Conservation (phyloP, 2,329 filamentous ascomycete species). For the Microcera coccophila region DNA sequence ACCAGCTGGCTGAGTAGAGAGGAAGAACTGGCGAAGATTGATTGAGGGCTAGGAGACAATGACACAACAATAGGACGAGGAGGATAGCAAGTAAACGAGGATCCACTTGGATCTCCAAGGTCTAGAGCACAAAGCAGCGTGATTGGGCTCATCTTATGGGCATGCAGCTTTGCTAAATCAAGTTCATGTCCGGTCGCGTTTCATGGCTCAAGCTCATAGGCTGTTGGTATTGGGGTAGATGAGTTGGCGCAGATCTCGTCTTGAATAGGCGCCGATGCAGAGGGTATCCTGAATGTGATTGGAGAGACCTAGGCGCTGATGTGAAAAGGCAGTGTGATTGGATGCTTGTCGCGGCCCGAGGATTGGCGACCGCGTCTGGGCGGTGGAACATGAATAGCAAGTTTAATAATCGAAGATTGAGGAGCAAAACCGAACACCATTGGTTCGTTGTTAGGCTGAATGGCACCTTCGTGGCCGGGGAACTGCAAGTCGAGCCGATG, state of each 20-base stretch:
- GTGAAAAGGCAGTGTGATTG: slow-evolving; percentile 23
- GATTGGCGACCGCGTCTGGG: slow-evolving; percentile 25
- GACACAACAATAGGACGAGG: slow-evolving; percentile 7
- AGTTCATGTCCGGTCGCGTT: slow-evolving; percentile 17
- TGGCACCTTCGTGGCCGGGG: neutral
- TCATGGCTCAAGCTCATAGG: slow-evolving; percentile 21
- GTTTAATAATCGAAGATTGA: neutral
- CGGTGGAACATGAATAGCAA: slow-evolving; percentile 10
- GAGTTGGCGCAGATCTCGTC: slow-evolving; percentile 26
- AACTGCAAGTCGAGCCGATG: neutral
- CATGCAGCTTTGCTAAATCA: slow-evolving; percentile 27
- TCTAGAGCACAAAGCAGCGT: slow-evolving; percentile 17
- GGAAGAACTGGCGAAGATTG: slow-evolving; percentile 6
- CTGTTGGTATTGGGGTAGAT: slow-evolving; percentile 18
- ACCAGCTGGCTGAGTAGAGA: neutral
- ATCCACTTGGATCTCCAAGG: slow-evolving; percentile 11
- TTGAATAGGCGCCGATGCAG: slow-evolving; percentile 39
- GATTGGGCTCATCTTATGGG: slow-evolving; percentile 22
- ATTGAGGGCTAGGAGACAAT: slow-evolving; percentile 3
- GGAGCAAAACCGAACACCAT: neutral
- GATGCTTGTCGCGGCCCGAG: slow-evolving; percentile 22
- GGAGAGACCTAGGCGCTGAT: slow-evolving; percentile 29
- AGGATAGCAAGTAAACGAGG: slow-evolving; percentile 14
- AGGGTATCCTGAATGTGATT: slow-evolving; percentile 24
- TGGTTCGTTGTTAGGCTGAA: neutral